A percentile compares a stretch with the other conserved stretches of the same genome.
phyloP scores from a whole-genome alignment of 192 early-diverging fungal genomes.

The Podila epicladia region DNA sequence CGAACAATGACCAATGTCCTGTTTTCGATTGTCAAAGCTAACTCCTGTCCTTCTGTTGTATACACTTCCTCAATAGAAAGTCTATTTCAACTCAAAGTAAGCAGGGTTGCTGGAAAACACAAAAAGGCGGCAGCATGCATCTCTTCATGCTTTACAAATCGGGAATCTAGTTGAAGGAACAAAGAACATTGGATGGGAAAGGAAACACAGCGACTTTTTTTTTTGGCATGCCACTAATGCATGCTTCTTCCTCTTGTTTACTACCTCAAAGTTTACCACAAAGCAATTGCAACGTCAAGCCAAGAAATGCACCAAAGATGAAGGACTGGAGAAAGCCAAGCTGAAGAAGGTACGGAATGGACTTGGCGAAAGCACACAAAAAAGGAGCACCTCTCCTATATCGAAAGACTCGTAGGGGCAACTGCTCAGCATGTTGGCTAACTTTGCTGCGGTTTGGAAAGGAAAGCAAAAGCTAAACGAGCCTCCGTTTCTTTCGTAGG shows the following conservation, averaged over 20 bases:
- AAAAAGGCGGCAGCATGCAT: too few relatives aligned
- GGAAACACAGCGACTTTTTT: too few relatives aligned
- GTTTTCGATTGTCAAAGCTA: background rate
- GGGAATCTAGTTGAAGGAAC: too few relatives aligned
- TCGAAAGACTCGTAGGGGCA: too few relatives aligned
- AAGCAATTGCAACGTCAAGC: slow-evolving; percentile 89
- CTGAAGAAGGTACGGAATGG: slow-evolving; percentile 80
- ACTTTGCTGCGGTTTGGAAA: too few relatives aligned
- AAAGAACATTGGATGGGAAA: too few relatives aligned
- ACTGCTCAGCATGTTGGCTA: too few relatives aligned
- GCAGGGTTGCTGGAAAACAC: background rate
- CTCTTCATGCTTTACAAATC: too few relatives aligned
- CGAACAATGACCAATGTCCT: background rate
- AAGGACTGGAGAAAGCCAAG: slow-evolving; percentile 79
- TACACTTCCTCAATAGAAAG: slow-evolving; percentile 18
- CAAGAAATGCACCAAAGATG: slow-evolving; percentile 89
- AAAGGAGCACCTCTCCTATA: too few relatives aligned
- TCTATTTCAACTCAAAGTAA: slow-evolving; percentile 44
- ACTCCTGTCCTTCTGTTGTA: background rate
- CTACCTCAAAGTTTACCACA: slow-evolving; percentile 79
- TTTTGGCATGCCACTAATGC: background rate
- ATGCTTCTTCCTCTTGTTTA: background rate
- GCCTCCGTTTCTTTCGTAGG: slow-evolving; percentile 55
- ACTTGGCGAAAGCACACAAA: too few relatives aligned
- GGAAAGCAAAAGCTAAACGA: too few relatives aligned